These are phyloP conservation scores for Thozetella sp. DNA, from an alignment of 495 filamentous ascomycete genomes.

Conservation along the genomic window DNA sequence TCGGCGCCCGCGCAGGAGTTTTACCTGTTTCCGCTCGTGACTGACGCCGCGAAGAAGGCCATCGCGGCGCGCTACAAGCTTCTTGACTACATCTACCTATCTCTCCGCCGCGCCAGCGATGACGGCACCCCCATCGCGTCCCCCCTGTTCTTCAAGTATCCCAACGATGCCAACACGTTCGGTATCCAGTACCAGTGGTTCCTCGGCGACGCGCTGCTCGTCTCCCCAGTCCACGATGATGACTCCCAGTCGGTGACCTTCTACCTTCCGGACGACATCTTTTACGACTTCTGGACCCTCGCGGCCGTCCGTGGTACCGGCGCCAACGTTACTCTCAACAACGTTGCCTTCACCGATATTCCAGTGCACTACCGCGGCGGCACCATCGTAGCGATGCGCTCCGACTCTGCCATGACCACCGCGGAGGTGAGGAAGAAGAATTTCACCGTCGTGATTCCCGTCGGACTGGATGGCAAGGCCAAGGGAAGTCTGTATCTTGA, in stretches of 20 bases:
- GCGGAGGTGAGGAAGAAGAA: constrained; percentile 61
- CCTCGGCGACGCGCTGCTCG: constrained; percentile 70
- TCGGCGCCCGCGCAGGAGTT: constrained; percentile 67
- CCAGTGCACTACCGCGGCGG: constrained; percentile 75
- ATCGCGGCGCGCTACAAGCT: constrained; percentile 75
- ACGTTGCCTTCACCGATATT: constrained; percentile 65
- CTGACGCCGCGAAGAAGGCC: constrained; percentile 65
- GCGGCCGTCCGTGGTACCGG: constrained; percentile 57
- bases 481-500: constrained; percentile 57
- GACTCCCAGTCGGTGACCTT: constrained; percentile 65
- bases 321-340: constrained; percentile 45
- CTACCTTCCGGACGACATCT: constrained; percentile 74
- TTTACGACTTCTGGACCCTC: constrained; percentile 78
- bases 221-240: constrained; percentile 70
- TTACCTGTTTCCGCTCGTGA: constrained; percentile 70
- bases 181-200: constrained; percentile 71
- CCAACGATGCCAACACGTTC: constrained; percentile 62
- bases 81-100: constrained; percentile 86
- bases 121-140: constrained; percentile 70
- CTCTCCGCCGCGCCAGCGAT: constrained; percentile 60
- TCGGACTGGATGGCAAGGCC: constrained; percentile 42
- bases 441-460: constrained; percentile 72
- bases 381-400: constrained; percentile 60
- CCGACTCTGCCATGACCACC: constrained; percentile 67
- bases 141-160: constrained; percentile 75